Conservation (phyloP, 1,139 yeast species). For the Suhomyces guaymorum region DNA sequence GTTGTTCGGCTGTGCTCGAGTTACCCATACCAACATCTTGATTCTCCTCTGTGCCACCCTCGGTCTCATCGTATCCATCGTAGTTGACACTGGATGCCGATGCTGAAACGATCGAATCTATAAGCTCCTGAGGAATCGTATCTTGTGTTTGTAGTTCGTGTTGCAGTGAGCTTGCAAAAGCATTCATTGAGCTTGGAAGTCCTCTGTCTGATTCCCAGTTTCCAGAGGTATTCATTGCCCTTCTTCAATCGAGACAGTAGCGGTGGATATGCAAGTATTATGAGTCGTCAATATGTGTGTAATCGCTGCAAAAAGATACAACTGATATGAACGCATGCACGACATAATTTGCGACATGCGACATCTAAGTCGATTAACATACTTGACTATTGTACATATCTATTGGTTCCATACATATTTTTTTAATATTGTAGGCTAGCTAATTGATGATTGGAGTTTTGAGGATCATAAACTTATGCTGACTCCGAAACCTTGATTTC, state of each 20-base stretch:
- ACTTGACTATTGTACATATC: slow-evolving; percentile 6
- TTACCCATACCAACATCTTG: slow-evolving; percentile 11
- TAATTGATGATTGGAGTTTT: background rate
- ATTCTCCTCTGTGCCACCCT: slow-evolving; percentile 12
- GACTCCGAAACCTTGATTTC: background rate
- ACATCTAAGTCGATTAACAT: background rate
- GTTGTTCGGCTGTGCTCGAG: slow-evolving; percentile 16
- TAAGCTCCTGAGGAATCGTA: slow-evolving; percentile 35
- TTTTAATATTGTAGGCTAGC: background rate
- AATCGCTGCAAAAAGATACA: slow-evolving; percentile 2
- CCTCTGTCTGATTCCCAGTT: slow-evolving; percentile 24
- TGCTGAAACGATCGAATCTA: slow-evolving; percentile 34
- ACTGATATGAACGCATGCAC: background rate
- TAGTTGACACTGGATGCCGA: slow-evolving; percentile 16
- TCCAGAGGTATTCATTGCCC: slow-evolving; percentile 29
- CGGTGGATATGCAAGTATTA: background rate
- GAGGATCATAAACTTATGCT: too few relatives aligned
- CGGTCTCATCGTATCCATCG: slow-evolving; percentile 12
- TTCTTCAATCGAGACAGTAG: too few relatives aligned
- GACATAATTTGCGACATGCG: slow-evolving; percentile 1
- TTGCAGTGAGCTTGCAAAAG: slow-evolving; percentile 13
- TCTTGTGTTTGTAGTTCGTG: slow-evolving; percentile 39
- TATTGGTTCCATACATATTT: slow-evolving; percentile 4
- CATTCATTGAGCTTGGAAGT: slow-evolving; percentile 9
- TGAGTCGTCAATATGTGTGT: background rate